Evolutionary conservation across 2,329 filamentous ascomycete genomes (phyloP), one percentile per base, ranked within the genome.

Genomic region (Pyrenophora graminea): DNA sequence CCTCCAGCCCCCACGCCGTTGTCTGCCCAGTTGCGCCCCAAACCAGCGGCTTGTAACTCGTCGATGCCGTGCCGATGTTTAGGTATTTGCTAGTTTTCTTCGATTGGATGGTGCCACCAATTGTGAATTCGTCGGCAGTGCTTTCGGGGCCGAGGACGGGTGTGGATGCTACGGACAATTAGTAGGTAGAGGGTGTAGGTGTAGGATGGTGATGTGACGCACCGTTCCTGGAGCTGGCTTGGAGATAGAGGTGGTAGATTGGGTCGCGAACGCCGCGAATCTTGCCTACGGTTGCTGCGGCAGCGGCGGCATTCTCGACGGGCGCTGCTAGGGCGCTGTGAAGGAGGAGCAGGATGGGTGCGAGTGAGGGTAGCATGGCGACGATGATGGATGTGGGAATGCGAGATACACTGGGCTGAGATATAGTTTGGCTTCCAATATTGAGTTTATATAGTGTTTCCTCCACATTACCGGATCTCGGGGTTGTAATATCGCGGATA

Each of bases 221-320:
- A 75, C 74, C 58, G 40, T 80, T 74, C 38, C 74, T 69, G 5
- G 77, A 70, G 47, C 74, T 73, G 3, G 75, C 69, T 63, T 82
- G 80, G 3, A 83, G 71, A 57, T 83, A 82, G 18, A 79, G 73
- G 61, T 83, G 80, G 56, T 77, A 82, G 48, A 82, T 77, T 2
- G 81, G 80, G 6, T 74, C 72, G 48, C 72, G 67, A 7, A 82
- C 79, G 32, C 76, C 76, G 30, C 80, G 79, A 53, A 82, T 80
- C 61, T 79, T 77, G 62, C 79, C 76, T 10, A 78, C 70, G 45
- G 79, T 79, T 36, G 74, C 73, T 41, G 44, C 33, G 15, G 19
- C n/a, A 9, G 32, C n/a, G 21, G 43, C 27, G 4, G 23, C 18
- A 13, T 54, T 51, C n/a, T 46, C 45, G 1, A 63, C 45, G 2